Evolutionary conservation across 345 rosid species (phyloP), one percentile per base, ranked within the genome.

Genomic region (Lepidium sativum): DNA sequence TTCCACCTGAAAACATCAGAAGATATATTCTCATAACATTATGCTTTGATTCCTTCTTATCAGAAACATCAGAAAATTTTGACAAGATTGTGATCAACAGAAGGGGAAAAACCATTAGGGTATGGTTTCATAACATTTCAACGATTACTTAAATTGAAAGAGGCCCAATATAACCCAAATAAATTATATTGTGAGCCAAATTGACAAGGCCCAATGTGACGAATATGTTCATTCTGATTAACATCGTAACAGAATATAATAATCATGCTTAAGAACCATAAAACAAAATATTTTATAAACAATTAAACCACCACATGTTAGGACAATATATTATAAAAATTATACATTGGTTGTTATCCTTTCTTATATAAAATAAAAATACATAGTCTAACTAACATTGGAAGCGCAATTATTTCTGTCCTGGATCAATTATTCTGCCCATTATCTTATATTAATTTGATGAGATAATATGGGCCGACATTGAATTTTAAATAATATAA

Each of bases 11-110:
- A 60, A 45, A 27, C 64, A 38, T 13, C 27, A 48, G 33, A 16
- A 51, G 34, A 9, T 63, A 54, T 18, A 17, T 4, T 27, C 29
- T 34, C 56, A 53, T n/a, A 43, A 42, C 35, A n/a, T 63, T 70
- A 54, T 63, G 58, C 29, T 38, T 63, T 63, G 69, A 47, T 63
- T 47, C 52, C 38, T 54, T 55, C 58, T 71, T 71, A 63, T 63
- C 75, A 10, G 15, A 66, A 16, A 23, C 47, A 33, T 18, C 21
- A 6, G 3, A 4, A 50, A 5, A 11, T 14, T 21, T 21, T 21
- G 25, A 21, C 25, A 21, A 21, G 3, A n/a, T n/a, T n/a, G n/a
- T n/a, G n/a, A n/a, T n/a, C n/a, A n/a, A n/a, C n/a, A n/a, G n/a
- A n/a, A n/a, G n/a, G n/a, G n/a, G n/a, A 42, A 10, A 42, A 60